These are phyloP conservation scores for Trametes polyzona DNA, from an alignment of 1,284 basidiomycete genomes.

Conservation along the genomic window DNA sequence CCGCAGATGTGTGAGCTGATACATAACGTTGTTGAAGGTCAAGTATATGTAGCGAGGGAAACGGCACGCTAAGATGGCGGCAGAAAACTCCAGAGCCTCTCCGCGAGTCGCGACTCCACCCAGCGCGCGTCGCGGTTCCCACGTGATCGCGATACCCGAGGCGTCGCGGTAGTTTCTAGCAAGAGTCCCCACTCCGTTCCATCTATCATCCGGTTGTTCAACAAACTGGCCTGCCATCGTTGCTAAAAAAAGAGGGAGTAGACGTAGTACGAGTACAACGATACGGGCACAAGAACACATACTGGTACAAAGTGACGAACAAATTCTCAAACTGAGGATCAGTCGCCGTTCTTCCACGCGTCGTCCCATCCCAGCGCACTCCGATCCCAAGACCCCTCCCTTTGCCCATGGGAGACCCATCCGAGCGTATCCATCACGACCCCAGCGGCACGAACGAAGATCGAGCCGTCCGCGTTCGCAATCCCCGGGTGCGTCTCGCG, in stretches of 20 bases:
- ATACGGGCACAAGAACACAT: neutral
- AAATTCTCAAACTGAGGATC: too few species aligned
- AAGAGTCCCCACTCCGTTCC: too few species aligned
- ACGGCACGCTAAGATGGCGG: too few species aligned
- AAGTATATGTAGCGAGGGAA: too few species aligned
- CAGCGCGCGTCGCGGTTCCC: neutral
- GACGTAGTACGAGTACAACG: too few species aligned
- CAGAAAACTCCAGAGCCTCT: too few species aligned
- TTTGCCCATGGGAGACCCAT: constrained; percentile 57
- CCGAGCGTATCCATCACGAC: constrained; percentile 63
- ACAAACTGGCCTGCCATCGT: too few species aligned
- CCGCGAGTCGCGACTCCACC: neutral
- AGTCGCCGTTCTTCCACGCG: constrained; percentile 52
- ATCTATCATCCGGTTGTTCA: too few species aligned
- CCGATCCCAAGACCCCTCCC: constrained; percentile 58
- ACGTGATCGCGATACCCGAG: constrained; percentile 1
- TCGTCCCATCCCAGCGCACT: constrained; percentile 72
- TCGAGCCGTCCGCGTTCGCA: constrained; percentile 56
- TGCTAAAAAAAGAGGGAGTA: too few species aligned
- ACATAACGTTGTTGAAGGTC: too few species aligned
- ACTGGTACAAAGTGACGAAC: too few species aligned
- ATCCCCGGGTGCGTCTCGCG: constrained; percentile 50
- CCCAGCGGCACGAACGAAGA: constrained; percentile 68
- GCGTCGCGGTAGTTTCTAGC: neutral
- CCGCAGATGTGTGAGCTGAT: too few species aligned